Evolutionary conservation across 2,329 filamentous ascomycete species (phyloP), one percentile per base, ranked within the genome.

Genomic region (Ophiognomonia clavigignenti-juglandacearum): DNA sequence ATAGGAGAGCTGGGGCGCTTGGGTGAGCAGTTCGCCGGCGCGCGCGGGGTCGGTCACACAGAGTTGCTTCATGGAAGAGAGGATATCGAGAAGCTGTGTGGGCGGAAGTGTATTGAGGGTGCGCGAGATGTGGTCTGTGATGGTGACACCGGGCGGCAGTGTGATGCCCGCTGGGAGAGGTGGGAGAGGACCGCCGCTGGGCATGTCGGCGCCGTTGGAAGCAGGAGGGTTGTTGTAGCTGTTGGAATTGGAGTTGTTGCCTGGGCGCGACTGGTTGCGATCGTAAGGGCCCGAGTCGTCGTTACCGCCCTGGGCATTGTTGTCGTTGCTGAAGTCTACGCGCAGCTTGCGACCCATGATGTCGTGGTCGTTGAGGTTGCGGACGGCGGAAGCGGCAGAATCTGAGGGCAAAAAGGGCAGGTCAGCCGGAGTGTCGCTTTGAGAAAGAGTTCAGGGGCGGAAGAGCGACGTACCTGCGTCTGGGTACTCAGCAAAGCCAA

Each of bases 251-350:
- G 24, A 26, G 24, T 26, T 26, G 24, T 26, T 26, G 24, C 24
- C 24, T 6, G 24, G 24, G 31, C 40, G 22, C 20, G 43, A 14
- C 11, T 40, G 29, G 27, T 42, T 39, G 35, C 24, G 48, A 24
- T 53, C 29, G 48, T 57, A 29, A 18, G 26, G 31, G 47, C 26
- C 40, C 10, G 41, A 48, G 42, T 49, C 47, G 26, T 44, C 40
- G 24, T 42, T 44, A 29, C 32, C 27, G 27, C 60, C 56, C n/a
- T 26, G 24, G 24, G 67, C 67, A 53, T 76, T 80, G 55, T 89
- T 88, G 64, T 96, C 92, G 65, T 96, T 95, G 50, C 88, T 93
- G 68, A 95, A 98, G 67, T 97, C 93, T 47, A 98, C 93, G 51
- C 91, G 82, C 54, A 98, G 78, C 66, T 95, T 95, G 59, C 93